A percentile compares a stretch with the other conserved stretches of the same genome.
These are phyloP conservation scores for Bifiguratus adelaidae DNA, from an alignment of 192 early-diverging fungal genomes.

Conservation along the genomic window DNA sequence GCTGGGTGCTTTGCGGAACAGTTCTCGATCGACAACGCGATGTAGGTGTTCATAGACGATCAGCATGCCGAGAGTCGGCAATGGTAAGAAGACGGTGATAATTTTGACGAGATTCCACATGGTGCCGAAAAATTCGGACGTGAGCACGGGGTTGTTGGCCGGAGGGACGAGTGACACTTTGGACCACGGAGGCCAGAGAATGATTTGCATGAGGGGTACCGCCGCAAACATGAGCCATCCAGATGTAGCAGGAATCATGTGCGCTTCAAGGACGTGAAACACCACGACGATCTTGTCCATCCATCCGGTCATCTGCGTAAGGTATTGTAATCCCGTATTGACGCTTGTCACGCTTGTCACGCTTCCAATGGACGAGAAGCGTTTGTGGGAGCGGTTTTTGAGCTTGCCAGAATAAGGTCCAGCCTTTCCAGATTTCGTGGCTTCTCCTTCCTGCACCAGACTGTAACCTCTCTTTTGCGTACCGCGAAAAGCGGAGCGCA, in stretches of 20 bases:
- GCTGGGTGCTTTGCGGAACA: slow-evolving; percentile 14
- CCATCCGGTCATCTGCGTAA: slow-evolving; percentile 6
- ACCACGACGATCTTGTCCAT: slow-evolving; percentile 24
- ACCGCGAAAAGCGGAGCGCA: slow-evolving; percentile 6
- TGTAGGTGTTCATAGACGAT: slow-evolving; percentile 31
- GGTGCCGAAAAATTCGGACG: slow-evolving; percentile 23
- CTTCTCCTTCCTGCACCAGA: not conserved
- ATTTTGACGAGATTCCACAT: slow-evolving; percentile 26
- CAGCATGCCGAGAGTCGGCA: slow-evolving; percentile 26
- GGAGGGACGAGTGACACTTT: slow-evolving; percentile 11
- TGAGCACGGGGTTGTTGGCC: slow-evolving; percentile 17
- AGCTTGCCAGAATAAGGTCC: not conserved
- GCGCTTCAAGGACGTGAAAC: slow-evolving; percentile 35
- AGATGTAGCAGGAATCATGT: slow-evolving; percentile 37
- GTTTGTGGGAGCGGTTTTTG: not conserved
- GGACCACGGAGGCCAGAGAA: slow-evolving; percentile 21
- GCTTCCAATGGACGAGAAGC: too few relatives aligned
- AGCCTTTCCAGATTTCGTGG: not conserved
- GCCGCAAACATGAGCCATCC: slow-evolving; percentile 44
- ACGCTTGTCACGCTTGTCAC: too few relatives aligned
- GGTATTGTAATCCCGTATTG: too few relatives aligned
- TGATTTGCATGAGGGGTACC: slow-evolving; percentile 31
- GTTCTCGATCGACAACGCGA: slow-evolving; percentile 23
- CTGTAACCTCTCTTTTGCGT: too few relatives aligned
- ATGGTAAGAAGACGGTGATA: slow-evolving; percentile 24